phyloP scores from a whole-genome alignment of 1,139 yeast species.

The Petasospora fabianii region DNA sequence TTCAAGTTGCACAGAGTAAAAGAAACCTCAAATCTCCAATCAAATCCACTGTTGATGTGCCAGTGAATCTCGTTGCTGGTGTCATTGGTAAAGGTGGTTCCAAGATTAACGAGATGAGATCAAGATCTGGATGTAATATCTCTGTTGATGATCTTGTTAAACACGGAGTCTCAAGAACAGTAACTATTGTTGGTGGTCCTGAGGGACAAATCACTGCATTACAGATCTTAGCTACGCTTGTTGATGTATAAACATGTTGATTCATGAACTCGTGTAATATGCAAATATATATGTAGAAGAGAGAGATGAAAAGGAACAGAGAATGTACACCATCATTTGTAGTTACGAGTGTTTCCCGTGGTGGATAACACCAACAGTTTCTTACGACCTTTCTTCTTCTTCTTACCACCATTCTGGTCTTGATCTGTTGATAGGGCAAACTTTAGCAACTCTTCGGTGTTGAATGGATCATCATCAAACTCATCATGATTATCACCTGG shows the following conservation, averaged over 20 bases:
- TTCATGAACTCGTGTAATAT: no score
- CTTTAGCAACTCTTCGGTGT: slow-evolving; percentile 24
- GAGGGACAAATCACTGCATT: slow-evolving; percentile 17
- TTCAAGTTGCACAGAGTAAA: slow-evolving; percentile 8
- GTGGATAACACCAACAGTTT: slow-evolving; percentile 7
- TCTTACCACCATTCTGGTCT: neutral
- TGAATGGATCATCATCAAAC: slow-evolving; percentile 20
- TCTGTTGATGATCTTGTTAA: slow-evolving; percentile 15
- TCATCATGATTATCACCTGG: slow-evolving; percentile 2
- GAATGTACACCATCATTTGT: slow-evolving; percentile 7
- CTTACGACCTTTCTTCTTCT: slow-evolving; percentile 14
- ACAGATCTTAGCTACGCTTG: neutral
- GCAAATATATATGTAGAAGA: no score
- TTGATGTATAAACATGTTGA: no score
- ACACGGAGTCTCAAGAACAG: slow-evolving; percentile 8
- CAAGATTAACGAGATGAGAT: slow-evolving; percentile 20
- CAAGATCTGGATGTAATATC: slow-evolving; percentile 18
- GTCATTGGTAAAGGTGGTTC: slow-evolving; percentile 17
- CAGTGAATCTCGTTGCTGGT: slow-evolving; percentile 13
- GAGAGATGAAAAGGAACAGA: no score
- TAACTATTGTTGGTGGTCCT: slow-evolving; percentile 16
- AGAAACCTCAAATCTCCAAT: slow-evolving; percentile 7
- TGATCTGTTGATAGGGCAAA: slow-evolving; percentile 7
- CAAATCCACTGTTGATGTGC: slow-evolving; percentile 15
- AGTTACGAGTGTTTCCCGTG: slow-evolving; percentile 5